Conservation (phyloP, 2,329 filamentous ascomycete genomes). For the Xylaria polymorpha region DNA sequence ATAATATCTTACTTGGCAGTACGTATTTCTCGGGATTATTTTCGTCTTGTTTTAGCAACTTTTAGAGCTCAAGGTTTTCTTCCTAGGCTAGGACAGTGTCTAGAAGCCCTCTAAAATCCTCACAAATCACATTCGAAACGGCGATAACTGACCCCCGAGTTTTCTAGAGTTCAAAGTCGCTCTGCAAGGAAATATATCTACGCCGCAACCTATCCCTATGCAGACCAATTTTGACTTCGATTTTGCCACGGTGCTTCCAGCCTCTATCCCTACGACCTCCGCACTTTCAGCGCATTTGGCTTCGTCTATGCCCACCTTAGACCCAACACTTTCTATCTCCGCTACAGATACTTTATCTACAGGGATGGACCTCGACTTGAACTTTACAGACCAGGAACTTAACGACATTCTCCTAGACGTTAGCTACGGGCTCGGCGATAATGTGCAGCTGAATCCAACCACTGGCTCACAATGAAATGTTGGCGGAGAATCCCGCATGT, state of each 20-base stretch:
- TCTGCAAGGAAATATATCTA: slow-evolving; percentile 47
- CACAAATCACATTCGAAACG: too few relatives aligned
- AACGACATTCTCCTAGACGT: slow-evolving; percentile 47
- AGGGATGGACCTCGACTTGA: slow-evolving; percentile 41
- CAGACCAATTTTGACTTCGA: slow-evolving; percentile 22
- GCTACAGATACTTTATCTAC: slow-evolving; percentile 32
- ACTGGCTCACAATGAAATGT: slow-evolving; percentile 14
- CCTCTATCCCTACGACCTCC: slow-evolving; percentile 28
- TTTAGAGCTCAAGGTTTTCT: too few relatives aligned
- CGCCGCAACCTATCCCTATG: slow-evolving; percentile 12
- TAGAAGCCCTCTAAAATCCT: too few relatives aligned
- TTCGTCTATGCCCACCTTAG: slow-evolving; percentile 16
- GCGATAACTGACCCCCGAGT: too few relatives aligned
- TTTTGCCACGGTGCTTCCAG: slow-evolving; percentile 21
- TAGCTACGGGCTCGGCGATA: slow-evolving; percentile 39
- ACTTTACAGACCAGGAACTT: slow-evolving; percentile 49
- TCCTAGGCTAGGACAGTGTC: too few relatives aligned
- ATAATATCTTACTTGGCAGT: slow-evolving; percentile 60
- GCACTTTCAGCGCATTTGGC: slow-evolving; percentile 32
- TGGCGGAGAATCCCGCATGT: slow-evolving; percentile 26
- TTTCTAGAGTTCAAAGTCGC: slow-evolving; percentile 60
- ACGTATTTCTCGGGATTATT: too few relatives aligned
- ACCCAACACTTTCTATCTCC: slow-evolving; percentile 17
- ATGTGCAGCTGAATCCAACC: slow-evolving; percentile 10
- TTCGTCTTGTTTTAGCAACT: too few relatives aligned